These are phyloP conservation scores for Phytophthora constricta DNA, from an alignment of 352 stramenopile species.

Conservation along the genomic window DNA sequence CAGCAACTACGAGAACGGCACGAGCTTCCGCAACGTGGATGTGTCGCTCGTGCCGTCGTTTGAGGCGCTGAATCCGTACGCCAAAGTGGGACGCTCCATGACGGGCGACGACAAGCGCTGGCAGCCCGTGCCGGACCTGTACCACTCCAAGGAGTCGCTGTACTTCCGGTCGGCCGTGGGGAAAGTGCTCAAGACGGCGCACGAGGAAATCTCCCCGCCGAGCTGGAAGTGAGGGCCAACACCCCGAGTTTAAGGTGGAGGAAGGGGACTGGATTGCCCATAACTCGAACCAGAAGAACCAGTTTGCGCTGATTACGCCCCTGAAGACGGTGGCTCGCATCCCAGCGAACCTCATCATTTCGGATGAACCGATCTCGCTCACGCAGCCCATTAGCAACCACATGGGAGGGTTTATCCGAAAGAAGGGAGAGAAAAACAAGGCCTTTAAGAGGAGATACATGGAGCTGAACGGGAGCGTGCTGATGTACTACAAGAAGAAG, in stretches of 20 bases:
- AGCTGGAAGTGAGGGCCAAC: constrained; percentile 89
- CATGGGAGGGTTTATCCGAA: constrained; percentile 79
- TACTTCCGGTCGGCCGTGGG: constrained; percentile 78
- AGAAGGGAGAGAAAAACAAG: constrained; percentile 86
- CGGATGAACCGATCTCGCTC: constrained; percentile 47
- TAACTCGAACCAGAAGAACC: constrained; percentile 77
- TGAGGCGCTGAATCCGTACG: constrained; percentile 76
- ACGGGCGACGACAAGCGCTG: constrained; percentile 67
- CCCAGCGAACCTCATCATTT: constrained; percentile 73
- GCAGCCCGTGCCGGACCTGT: constrained; percentile 75
- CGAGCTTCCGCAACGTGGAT: constrained; percentile 49
- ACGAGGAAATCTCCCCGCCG: constrained; percentile 83
- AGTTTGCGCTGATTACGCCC: constrained; percentile 79
- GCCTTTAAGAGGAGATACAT: constrained; percentile 87
- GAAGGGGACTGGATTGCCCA: constrained; percentile 89
- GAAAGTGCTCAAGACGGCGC: constrained; percentile 75
- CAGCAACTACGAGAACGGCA: constrained; percentile 40
- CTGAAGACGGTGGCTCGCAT: constrained; percentile 85
- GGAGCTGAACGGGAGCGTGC: constrained; percentile 73
- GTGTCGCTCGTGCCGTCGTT: constrained; percentile 71
- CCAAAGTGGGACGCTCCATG: constrained; percentile 53
- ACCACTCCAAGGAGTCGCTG: constrained; percentile 85
- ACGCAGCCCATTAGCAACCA: constrained; percentile 51
- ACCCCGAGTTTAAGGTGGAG: constrained; percentile 89
- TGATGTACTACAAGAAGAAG: constrained; percentile 90